Evolutionary conservation across 345 rosid species (phyloP), one percentile per base, ranked within the genome.

Genomic region (Firmiana major): DNA sequence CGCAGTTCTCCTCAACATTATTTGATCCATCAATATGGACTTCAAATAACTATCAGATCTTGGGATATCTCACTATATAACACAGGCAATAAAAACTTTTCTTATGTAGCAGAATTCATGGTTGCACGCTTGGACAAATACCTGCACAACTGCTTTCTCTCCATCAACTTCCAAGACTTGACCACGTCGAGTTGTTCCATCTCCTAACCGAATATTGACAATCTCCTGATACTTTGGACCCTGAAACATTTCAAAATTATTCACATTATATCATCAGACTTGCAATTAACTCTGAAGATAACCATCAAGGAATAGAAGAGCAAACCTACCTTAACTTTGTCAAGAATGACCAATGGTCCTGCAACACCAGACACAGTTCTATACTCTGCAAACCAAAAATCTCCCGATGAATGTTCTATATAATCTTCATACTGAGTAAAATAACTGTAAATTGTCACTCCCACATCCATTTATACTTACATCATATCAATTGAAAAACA

Each of bases 81-180:
- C 40, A 55, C 31, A 73, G 36, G 16, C 28, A 46, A 31, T 4
- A 13, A 34, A 72, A 36, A 31, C 19, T 73, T 31, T 57, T 21
- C 48, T 4, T 40, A 57, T 36, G 31, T 38, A 31, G 24, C 15
- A 36, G 17, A 8, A 55, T 21, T 57, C 26, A 36, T 17, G 12
- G 76, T 46, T 9, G n/a, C 55, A 68, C 15, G 24, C 59, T 15
- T 49, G 42, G 76, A 49, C 43, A 78, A 78, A 17, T 11, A 91
- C 99, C 96, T 95, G 99, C 65, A 95, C 97, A 82, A 95, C 94
- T 31, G 99, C 99, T 81, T 89, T 95, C 88, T 95, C 99, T 17
- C 99, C 98, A 73, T 95, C 99, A 70, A 95, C 99, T 89, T 95
- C 99, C 69, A 95, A 80, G 51, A 95, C 99, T 81, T 95, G 97